Base-by-base conservation (phyloP, 768 basidiomycete species). In the Pholiota conissans region DNA sequence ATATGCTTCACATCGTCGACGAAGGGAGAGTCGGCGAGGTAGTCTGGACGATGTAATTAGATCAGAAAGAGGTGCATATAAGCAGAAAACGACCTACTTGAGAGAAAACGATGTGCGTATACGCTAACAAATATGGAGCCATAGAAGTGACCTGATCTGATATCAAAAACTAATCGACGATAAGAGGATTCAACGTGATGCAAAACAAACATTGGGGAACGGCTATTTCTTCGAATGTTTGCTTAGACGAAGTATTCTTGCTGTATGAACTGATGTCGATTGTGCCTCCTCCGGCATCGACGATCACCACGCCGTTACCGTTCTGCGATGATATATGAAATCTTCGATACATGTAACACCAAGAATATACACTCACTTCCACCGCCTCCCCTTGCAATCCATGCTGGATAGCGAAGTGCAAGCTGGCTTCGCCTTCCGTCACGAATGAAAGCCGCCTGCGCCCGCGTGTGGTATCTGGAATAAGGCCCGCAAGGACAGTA, bases 231-330 rank as follows among this genome's bases (percentile, higher is more conserved):
- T 80, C 76, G 47, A 82, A 75, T 0, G 65, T 49, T 0, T 68
- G 56, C 1, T 60, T 71, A 61, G 60, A 4, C n/a, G n/a, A n/a
- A n/a, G n/a, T n/a, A 20, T 64, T 64, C 61, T 76, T 73, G 11
- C 71, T 72, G 53, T 85, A 86, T 10, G 80, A 73, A 57, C 82
- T 85, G 37, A 86, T 71, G 58, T 87, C 85, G 26, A 87, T 72
- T 0, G 84, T 87, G n/a, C 84, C 85, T 40, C 84, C 84, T 5
- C 85, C 85, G 3, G 84, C 83, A 57, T 87, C 84, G n/a, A 86
- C 78, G 30, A 86, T 72, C 57, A 83, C 71, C 5, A 60, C 22
- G 16, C 48, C 49, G 26, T 51, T 37, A 18, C 52, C 52, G 29
- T 52, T 35, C 47, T 57, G 40, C 2, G 39, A 39, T 7, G 2